Percentiles rank a stretch among this genome's conserved stretches.
phyloP scores from a whole-genome alignment of 176 grass and related monocot species.

The Oryza coarctata region DNA sequence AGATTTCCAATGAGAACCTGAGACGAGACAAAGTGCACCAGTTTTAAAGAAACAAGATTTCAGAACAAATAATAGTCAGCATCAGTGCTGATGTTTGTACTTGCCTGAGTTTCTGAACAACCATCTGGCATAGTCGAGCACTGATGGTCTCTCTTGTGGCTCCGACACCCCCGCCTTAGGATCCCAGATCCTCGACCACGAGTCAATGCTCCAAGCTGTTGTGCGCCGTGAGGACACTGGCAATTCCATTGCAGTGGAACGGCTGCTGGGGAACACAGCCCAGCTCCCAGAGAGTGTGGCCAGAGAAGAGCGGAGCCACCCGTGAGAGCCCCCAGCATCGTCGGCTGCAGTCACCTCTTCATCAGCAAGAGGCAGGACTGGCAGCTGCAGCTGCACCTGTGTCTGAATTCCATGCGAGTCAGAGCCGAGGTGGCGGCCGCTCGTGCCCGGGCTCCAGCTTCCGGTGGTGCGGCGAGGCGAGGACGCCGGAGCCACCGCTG shows the following conservation, averaged over 20 bases:
- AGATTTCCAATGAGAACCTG: conserved; percentile 2
- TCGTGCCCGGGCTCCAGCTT: conserved; percentile 10
- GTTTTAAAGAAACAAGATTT: neutral
- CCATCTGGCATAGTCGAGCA: conserved; percentile 7
- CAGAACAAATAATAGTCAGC: neutral
- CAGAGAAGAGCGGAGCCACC: conserved; percentile 35
- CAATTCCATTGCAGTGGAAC: conserved; percentile 1
- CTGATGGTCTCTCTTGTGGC: neutral
- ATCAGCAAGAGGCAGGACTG: neutral
- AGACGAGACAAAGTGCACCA: neutral
- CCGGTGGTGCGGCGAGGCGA: conserved; percentile 18
- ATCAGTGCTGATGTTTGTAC: conserved; percentile 3
- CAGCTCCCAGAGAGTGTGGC: conserved; percentile 27
- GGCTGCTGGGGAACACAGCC: neutral
- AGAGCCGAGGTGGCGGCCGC: conserved; percentile 8
- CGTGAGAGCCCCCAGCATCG: neutral
- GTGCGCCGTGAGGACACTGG: neutral
- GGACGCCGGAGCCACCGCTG: conserved; percentile 9
- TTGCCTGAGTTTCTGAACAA: conserved; percentile 32
- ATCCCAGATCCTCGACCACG: conserved; percentile 35
- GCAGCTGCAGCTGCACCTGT: neutral
- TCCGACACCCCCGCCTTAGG: conserved; percentile 2
- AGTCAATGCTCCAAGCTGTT: neutral
- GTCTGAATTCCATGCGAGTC: neutral
- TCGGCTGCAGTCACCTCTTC: neutral